Evolutionary conservation across 1,139 yeast genomes (phyloP).

Genomic region (Pichia sp.): DNA sequence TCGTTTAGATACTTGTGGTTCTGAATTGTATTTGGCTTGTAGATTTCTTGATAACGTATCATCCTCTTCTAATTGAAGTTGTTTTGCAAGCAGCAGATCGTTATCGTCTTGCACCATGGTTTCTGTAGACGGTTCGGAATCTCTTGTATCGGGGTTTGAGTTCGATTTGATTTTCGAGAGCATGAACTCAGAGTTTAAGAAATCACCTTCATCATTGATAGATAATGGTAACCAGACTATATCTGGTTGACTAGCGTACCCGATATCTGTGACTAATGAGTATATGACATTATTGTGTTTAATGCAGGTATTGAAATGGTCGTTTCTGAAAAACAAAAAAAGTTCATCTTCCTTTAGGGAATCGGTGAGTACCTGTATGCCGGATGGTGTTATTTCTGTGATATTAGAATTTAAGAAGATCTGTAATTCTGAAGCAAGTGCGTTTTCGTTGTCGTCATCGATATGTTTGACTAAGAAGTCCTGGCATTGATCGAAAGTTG

Average conservation of each 20-base stretch:
- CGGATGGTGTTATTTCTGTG: constrained; percentile 70
- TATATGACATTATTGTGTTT: constrained; percentile 52
- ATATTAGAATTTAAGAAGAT: constrained; percentile 51
- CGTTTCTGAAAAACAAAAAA: constrained; percentile 76
- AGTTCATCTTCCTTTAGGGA: constrained; percentile 46
- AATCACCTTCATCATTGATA: constrained; percentile 67
- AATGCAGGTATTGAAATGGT: constrained; percentile 75
- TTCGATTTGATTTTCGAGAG: constrained; percentile 34
- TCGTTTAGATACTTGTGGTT: neutral
- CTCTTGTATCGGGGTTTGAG: neutral
- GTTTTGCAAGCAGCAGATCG: constrained; percentile 48
- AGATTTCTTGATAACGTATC: constrained; percentile 47
- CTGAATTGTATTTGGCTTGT: constrained; percentile 33
- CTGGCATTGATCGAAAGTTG: constrained; percentile 44
- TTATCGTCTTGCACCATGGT: constrained; percentile 6
- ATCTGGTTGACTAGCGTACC: constrained; percentile 47
- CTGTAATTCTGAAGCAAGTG: constrained; percentile 8
- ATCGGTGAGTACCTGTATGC: constrained; percentile 41
- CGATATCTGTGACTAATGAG: constrained; percentile 69
- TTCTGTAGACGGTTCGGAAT: neutral
- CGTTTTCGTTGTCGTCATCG: constrained; percentile 10
- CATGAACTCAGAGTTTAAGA: constrained; percentile 60
- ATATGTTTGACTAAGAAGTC: constrained; percentile 36
- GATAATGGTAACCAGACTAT: constrained; percentile 78
- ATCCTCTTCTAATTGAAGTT: constrained; percentile 66